Evolutionary conservation across 2,329 filamentous ascomycete genomes (phyloP).

Genomic region (Claviceps pusilla): DNA sequence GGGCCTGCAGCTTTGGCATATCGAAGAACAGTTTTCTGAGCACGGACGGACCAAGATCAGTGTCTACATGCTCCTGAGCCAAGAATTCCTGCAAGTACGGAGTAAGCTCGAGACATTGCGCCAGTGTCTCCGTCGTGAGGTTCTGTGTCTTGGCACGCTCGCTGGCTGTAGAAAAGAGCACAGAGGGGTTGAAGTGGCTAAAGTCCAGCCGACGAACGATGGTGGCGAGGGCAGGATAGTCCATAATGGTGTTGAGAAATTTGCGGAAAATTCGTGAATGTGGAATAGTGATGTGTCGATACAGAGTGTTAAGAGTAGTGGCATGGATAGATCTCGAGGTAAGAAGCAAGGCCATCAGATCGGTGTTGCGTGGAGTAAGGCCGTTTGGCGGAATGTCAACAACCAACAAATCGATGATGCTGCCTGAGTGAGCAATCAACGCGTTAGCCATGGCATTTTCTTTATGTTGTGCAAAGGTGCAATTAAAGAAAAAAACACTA

Average conservation of each 20-base stretch:
- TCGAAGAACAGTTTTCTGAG: constrained; percentile 56
- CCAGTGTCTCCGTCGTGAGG: constrained; percentile 57
- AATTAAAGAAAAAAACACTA: background rate
- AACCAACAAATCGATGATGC: constrained; percentile 60
- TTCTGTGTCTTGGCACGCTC: constrained; percentile 64
- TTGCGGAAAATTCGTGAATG: constrained; percentile 75
- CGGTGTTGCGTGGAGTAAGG: constrained; percentile 59
- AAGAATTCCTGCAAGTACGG: constrained; percentile 65
- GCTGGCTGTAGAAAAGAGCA: constrained; percentile 58
- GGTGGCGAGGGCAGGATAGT: constrained; percentile 54
- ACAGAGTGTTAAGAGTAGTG: constrained; percentile 59
- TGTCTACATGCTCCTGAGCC: constrained; percentile 66
- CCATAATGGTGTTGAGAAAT: constrained; percentile 53
- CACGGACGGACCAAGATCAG: constrained; percentile 54
- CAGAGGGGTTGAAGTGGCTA: constrained; percentile 70
- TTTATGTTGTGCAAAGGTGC: background rate
- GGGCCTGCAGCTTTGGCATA: constrained; percentile 46
- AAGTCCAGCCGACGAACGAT: constrained; percentile 71
- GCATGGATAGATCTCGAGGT: constrained; percentile 62
- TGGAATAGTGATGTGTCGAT: constrained; percentile 66
- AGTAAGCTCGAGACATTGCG: constrained; percentile 55
- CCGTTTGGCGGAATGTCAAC: constrained; percentile 59
- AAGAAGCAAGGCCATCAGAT: constrained; percentile 60
- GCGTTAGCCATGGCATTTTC: constrained; percentile 2
- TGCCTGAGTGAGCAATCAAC: constrained; percentile 28